Percentiles rank a stretch among this genome's conserved stretches.
phyloP scores from a whole-genome alignment of 495 filamentous ascomycete species.

The Physcia stellaris region DNA sequence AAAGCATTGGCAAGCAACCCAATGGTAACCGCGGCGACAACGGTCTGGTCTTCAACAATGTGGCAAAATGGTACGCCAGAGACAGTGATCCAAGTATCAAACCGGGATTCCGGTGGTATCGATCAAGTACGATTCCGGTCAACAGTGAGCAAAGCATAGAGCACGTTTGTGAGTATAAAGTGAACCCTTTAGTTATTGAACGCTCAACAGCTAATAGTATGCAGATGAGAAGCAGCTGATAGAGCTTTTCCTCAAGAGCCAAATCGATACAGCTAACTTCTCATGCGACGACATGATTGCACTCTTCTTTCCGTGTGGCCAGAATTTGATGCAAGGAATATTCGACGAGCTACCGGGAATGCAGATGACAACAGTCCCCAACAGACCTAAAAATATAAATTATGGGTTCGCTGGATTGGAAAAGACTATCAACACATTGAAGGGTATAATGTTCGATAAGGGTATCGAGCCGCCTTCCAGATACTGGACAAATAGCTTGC shows the following conservation, averaged over 20 bases:
- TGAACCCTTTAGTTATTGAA: no score
- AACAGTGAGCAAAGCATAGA: slow-evolving; percentile 4
- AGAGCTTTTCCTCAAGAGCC: no score
- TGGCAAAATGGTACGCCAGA: slow-evolving; percentile 1
- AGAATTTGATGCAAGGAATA: slow-evolving; percentile 2
- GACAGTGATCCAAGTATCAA: neutral
- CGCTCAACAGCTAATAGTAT: no score
- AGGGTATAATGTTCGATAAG: neutral
- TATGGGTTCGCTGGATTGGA: no score
- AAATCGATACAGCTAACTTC: neutral
- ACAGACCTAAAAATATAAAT: no score
- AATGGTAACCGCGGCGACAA: neutral
- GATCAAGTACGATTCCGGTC: neutral
- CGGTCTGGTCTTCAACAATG: neutral
- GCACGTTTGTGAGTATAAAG: slow-evolving; percentile 7
- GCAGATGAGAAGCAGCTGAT: no score
- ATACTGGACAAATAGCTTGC: neutral
- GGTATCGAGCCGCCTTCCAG: neutral
- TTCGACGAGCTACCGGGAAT: slow-evolving; percentile 1
- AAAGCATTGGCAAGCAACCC: neutral
- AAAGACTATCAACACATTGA: no score
- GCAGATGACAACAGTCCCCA: neutral
- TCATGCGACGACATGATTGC: slow-evolving; percentile 4
- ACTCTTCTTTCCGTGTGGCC: neutral
- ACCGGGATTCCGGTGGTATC: slow-evolving; percentile 1